A percentile compares a stretch with the other conserved stretches of the same genome.
Conservation (phyloP, 371 early-diverging fungal genomes). For the Saksenaea vasiformis region DNA sequence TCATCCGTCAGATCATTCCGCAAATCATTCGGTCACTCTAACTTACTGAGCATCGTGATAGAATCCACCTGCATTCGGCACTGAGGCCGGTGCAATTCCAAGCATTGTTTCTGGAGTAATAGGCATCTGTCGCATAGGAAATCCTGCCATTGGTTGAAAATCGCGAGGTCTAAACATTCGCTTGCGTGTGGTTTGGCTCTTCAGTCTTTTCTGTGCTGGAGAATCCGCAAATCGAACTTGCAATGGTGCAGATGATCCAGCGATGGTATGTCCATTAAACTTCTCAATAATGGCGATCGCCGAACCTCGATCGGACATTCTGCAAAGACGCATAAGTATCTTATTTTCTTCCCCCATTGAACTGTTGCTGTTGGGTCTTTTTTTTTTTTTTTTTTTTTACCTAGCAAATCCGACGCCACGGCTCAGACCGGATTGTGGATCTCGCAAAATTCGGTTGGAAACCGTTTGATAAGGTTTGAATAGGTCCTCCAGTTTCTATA, state of each 20-base stretch:
- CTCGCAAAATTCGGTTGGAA: constrained; percentile 73
- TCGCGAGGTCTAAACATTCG: constrained; percentile 42
- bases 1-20: background rate
- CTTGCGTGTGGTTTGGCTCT: constrained; percentile 52
- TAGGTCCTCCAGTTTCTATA: constrained; percentile 62
- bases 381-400: too few relatives aligned
- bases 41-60: constrained; percentile 10
- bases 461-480: constrained; percentile 66
- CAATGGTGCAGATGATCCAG: constrained; percentile 64
- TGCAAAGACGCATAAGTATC: constrained; percentile 10
- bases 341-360: background rate
- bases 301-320: constrained; percentile 70
- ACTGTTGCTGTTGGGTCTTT: background rate
- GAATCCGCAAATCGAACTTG: constrained; percentile 85
- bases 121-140: constrained; percentile 42
- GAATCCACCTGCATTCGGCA: background rate
- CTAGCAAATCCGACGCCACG: constrained; percentile 83
- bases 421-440: constrained; percentile 52
- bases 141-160: constrained; percentile 39
- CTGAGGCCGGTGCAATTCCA: constrained; percentile 36
- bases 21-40: background rate
- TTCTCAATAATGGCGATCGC: constrained; percentile 69
- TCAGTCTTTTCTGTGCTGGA: constrained; percentile 75
- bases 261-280: constrained; percentile 63
- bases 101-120: constrained; percentile 53